These are phyloP conservation scores for Alternaria alternata DNA, from an alignment of 2,329 filamentous ascomycete species.

Conservation along the genomic window DNA sequence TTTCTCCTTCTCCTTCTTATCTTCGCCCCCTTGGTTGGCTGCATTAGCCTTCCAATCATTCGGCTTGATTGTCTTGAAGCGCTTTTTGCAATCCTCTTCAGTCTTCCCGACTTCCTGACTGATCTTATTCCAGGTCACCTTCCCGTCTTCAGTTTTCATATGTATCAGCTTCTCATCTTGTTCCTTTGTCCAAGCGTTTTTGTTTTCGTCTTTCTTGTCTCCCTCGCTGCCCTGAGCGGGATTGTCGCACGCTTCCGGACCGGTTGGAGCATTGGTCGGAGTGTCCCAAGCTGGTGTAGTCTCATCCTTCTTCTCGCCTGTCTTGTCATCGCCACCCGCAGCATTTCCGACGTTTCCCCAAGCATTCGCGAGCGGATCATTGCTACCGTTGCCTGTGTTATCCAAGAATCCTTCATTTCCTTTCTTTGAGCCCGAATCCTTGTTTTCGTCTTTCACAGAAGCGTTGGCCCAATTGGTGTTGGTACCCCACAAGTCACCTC, in stretches of 20 bases:
- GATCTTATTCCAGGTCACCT: conserved; percentile 32
- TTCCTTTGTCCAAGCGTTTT: conserved; percentile 43
- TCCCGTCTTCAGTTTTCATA: conserved; percentile 42
- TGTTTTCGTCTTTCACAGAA: not conserved
- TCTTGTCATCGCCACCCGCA: conserved; percentile 1
- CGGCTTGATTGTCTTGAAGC: conserved; percentile 48
- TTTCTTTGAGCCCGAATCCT: conserved; percentile 8
- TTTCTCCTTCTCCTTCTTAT: conserved; percentile 17
- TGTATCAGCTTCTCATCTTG: conserved; percentile 53
- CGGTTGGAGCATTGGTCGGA: not conserved
- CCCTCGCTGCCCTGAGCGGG: not conserved
- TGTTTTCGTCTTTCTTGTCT: conserved; percentile 2
- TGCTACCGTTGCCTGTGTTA: not conserved
- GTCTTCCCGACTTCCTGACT: conserved; percentile 38
- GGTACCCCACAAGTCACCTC: not conserved
- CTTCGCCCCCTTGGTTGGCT: conserved; percentile 14
- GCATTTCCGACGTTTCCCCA: not conserved
- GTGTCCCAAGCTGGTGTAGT: not conserved
- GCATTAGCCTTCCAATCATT: conserved; percentile 23
- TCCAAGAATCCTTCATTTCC: not conserved
- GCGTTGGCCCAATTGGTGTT: not conserved
- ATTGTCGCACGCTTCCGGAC: too few species aligned
- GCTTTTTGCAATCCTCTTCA: conserved; percentile 17
- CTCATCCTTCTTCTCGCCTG: not conserved
- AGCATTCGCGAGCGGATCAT: not conserved